Base-by-base conservation (phyloP, 257 asterid species). In the Craterostigma plantagineum region DNA sequence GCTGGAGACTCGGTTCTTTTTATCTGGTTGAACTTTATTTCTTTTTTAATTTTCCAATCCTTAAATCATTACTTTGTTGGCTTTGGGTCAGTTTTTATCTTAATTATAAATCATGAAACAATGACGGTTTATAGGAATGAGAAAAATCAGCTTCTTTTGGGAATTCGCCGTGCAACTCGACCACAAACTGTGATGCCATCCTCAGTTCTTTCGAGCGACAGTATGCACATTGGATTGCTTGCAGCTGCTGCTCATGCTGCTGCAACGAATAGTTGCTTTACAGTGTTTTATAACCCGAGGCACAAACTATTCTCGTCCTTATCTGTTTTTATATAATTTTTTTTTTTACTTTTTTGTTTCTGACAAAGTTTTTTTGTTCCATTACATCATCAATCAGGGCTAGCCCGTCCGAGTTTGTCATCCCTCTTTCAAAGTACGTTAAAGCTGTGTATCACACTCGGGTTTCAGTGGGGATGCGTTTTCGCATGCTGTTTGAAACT, bases 171-270 rank as follows among this genome's bases (percentile, higher is more conserved):
- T 46, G 93, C 95, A 44, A 63, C 63, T 50, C 70, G 95, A 35
- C 97, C 97, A 38, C 97, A 86, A 65, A 81, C 94, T 41, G 82
- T 86, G 66, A 86, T 86, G 97, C 97, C 97, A 14, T 81, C 97
- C 3, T 86, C 97, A 38, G 97, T 86, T 56, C 80, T 86, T 44
- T 86, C 97, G 40, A 81, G 94, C 59, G 97, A 86, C 65, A 86
- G 97, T 60, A 86, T 86, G 97, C 97, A 86, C 70, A 86, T 86
- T 42, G 97, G 97, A 54, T 68, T 86, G 50, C 93, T 86, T 38
- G 97, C 97, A 52, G 97, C 97, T 7, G 97, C 97, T 54, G 97
- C 97, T 65, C 97, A 86, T 64, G 97, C 97, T 56, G 94, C 97
- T 41, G 84, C 93, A 34, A 86, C 97, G 16, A 81, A 81, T 60